Base-by-base conservation (phyloP, 805 yeast genomes). In the Pichia insulana region DNA sequence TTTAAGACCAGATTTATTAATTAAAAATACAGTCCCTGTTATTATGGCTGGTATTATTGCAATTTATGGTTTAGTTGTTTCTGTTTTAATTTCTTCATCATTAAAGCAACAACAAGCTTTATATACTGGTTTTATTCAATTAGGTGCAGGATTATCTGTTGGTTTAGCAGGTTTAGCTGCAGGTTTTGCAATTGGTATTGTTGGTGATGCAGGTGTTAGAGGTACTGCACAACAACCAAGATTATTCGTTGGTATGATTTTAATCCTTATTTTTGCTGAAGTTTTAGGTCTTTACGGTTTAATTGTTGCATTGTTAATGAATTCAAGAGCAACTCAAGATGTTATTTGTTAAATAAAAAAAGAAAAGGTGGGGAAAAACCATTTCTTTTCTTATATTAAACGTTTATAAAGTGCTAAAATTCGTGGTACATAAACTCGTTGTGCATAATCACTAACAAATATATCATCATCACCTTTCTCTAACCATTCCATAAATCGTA, bases 1-100 rank as follows among this genome's bases (percentile, higher is more conserved):
- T 48, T 73, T 90, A 64, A 86, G 96, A 81, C 98, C 98, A 54
- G 98, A 90, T 65, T 76, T 89, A 64, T 71, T 89, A 62, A 89
- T 90, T 57, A 87, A 80, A 71, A 85, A 85, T 71, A 82, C 89
- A 58, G 95, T 90, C 49, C 98, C 98, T 51, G 97, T 92, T 56
- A 80, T 90, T 71, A 90, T 90, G 97, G 97, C 97, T 52, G 98
- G 98, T 90, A 90, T 90, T 63, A 88, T 90, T 71, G 96, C 97
- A 70, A 89, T 90, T 71, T 90, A 90, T 66, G 98, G 98, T 46
- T 73, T 90, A 62, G 97, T 90, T 50, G 97, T 90, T 47, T 84
- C 96, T 20, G 98, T 90, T 51, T 77, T 90, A 63, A 90, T 90
- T 50, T 83, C 96, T 43, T 92, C 85, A 58, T 80, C 90, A 40